phyloP scores from a whole-genome alignment of 148 eudicot genomes.

The Diospyros kaki region DNA sequence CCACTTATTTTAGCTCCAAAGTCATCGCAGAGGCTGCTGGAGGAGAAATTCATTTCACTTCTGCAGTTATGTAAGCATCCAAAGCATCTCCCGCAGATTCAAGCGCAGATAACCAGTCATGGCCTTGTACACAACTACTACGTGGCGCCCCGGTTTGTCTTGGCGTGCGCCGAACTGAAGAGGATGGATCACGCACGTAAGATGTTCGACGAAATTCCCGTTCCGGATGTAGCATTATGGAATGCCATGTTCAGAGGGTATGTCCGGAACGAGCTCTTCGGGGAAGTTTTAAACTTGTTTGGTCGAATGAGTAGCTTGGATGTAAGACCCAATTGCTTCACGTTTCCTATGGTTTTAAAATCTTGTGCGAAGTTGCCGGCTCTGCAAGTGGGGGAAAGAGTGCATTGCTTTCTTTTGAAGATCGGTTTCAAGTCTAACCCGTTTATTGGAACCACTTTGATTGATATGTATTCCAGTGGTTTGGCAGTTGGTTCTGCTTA shows the following conservation, averaged over 20 bases:
- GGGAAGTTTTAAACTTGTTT: slow-evolving; percentile 39
- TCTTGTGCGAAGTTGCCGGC: slow-evolving; percentile 47
- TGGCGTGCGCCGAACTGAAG: slow-evolving; percentile 23
- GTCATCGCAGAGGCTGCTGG: slow-evolving; percentile 30
- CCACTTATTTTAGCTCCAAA: slow-evolving; percentile 26
- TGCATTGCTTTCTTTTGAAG: slow-evolving; percentile 51
- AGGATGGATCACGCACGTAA: slow-evolving; percentile 37
- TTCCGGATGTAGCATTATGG: slow-evolving; percentile 40
- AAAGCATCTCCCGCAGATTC: slow-evolving; percentile 47
- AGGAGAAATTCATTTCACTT: slow-evolving; percentile 45
- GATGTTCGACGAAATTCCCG: slow-evolving; percentile 53
- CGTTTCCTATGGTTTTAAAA: slow-evolving; percentile 69
- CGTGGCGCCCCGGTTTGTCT: slow-evolving; percentile 43
- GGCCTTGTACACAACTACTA: slow-evolving; percentile 34
- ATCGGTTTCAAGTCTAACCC: slow-evolving; percentile 54
- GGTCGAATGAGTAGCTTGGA: slow-evolving; percentile 40
- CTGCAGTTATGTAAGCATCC: slow-evolving; percentile 53
- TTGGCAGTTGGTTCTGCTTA: slow-evolving; percentile 38
- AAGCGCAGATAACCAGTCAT: slow-evolving; percentile 40
- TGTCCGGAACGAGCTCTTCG: slow-evolving; percentile 31
- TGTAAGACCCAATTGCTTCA: slow-evolving; percentile 51
- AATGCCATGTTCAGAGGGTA: slow-evolving; percentile 69
- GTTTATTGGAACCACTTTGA: slow-evolving; percentile 63
- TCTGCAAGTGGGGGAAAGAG: slow-evolving; percentile 39
- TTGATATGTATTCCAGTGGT: slow-evolving; percentile 54